Conservation (phyloP, 352 stramenopile genomes). For the Phytophthora melonis region DNA sequence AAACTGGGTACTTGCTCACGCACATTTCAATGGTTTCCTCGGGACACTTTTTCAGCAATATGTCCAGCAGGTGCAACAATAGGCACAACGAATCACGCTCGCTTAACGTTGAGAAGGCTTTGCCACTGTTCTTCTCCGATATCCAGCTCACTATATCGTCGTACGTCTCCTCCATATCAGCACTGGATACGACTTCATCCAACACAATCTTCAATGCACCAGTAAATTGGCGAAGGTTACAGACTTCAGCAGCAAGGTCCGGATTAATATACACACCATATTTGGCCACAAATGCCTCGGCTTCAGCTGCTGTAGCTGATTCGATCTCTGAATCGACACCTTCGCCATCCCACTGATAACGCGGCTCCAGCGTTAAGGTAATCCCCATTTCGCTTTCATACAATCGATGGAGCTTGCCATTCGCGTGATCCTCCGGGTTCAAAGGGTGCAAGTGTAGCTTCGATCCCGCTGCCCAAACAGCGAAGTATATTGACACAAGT, state of each 20-base stretch:
- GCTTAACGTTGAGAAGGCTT: constrained; percentile 55
- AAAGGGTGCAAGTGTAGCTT: constrained; percentile 65
- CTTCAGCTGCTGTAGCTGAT: constrained; percentile 48
- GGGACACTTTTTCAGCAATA: constrained; percentile 85
- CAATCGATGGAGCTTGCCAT: constrained; percentile 37
- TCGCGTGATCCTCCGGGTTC: constrained; percentile 24
- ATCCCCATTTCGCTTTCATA: constrained; percentile 82
- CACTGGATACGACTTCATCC: constrained; percentile 81
- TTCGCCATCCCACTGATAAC: constrained; percentile 38
- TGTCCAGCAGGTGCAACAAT: constrained; percentile 77
- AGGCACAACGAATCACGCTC: constrained; percentile 78
- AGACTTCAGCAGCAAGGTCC: constrained; percentile 83
- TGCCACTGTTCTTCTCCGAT: constrained; percentile 64
- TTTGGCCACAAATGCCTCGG: constrained; percentile 78
- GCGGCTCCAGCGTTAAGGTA: constrained; percentile 49
- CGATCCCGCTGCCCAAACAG: constrained; percentile 62
- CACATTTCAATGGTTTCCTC: constrained; percentile 78
- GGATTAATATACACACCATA: constrained; percentile 89
- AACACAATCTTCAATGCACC: constrained; percentile 76
- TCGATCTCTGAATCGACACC: constrained; percentile 7
- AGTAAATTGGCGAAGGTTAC: constrained; percentile 73
- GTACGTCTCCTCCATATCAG: constrained; percentile 78
- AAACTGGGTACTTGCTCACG: constrained; percentile 68
- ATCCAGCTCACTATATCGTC: constrained; percentile 86
- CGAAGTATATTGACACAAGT: constrained; percentile 85